Evolutionary conservation across 345 rosid species (phyloP).

Genomic region (Hypericum perforatum): DNA sequence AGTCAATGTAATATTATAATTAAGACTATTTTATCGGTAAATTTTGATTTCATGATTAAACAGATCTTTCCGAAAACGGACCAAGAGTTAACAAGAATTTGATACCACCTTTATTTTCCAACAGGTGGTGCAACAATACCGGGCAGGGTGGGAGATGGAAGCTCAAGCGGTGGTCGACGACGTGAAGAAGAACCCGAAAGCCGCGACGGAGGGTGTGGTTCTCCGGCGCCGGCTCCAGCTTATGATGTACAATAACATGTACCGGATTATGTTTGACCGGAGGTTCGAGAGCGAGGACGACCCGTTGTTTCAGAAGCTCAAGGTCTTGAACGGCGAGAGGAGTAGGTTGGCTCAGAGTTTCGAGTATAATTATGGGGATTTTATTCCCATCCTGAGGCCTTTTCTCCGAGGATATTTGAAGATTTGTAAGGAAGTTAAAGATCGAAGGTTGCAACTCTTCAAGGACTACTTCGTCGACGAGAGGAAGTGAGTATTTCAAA

Average conservation of each 20-base stretch:
- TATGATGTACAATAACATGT: constrained; percentile 98
- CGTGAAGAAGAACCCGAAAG: constrained; percentile 56
- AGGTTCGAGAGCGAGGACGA: constrained; percentile 85
- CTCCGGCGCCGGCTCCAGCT: constrained; percentile 68
- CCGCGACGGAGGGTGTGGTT: constrained; percentile 67
- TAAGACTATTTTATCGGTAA: no score
- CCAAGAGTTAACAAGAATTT: no score
- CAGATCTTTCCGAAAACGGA: no score
- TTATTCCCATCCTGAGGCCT: constrained; percentile 89
- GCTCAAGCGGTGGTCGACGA: constrained; percentile 67
- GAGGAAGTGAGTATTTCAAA: constrained; percentile 59
- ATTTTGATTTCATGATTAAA: no score
- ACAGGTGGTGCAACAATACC: constrained; percentile 74
- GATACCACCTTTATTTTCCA: no score
- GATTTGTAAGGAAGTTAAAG: constrained; percentile 84
- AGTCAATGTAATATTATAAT: no score
- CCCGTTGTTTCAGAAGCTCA: constrained; percentile 60
- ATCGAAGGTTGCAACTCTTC: constrained; percentile 64
- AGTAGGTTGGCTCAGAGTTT: constrained; percentile 93
- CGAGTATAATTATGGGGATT: constrained; percentile 90
- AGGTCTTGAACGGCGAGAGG: constrained; percentile 93
- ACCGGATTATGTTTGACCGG: constrained; percentile 85
- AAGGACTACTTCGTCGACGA: constrained; percentile 90
- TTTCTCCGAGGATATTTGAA: constrained; percentile 86
- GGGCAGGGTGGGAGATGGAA: constrained; percentile 67